These are phyloP conservation scores for Candida peoriensis DNA, from an alignment of 805 yeast genomes.

Conservation along the genomic window DNA sequence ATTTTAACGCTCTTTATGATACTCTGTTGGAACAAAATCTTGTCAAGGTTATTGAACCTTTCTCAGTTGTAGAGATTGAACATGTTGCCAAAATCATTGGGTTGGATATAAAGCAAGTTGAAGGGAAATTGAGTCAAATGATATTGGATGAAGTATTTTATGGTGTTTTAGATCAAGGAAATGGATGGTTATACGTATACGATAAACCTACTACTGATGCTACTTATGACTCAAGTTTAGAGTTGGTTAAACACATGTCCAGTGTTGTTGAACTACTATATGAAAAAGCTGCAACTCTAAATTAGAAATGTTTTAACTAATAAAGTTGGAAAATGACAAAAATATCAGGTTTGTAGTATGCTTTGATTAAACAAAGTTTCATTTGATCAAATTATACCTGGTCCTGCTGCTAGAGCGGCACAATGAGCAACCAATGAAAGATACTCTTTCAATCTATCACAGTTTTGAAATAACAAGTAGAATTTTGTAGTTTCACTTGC, in stretches of 20 bases:
- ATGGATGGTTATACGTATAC: constrained; percentile 92
- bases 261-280: constrained; percentile 84
- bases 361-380: background rate
- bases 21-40: constrained; percentile 88
- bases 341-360: too few species aligned
- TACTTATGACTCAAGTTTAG: constrained; percentile 82
- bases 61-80: constrained; percentile 88
- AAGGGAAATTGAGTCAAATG: constrained; percentile 94
- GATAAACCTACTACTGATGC: constrained; percentile 87
- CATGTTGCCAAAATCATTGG: constrained; percentile 88
- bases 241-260: constrained; percentile 81
- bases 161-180: constrained; percentile 97
- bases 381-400: constrained; percentile 20
- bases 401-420: constrained; percentile 49
- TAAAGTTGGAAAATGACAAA: background rate
- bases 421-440: constrained; percentile 49
- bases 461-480: constrained; percentile 52
- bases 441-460: constrained; percentile 54
- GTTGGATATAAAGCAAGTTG: constrained; percentile 80
- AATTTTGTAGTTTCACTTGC: constrained; percentile 63
- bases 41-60: constrained; percentile 92
- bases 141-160: constrained; percentile 90
- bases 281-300: constrained; percentile 86
- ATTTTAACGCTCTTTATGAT: constrained; percentile 89
- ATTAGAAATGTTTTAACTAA: constrained; percentile 36